These are phyloP conservation scores for Dactylonectria estremocensis DNA, from an alignment of 2,329 filamentous ascomycete genomes.

Conservation along the genomic window DNA sequence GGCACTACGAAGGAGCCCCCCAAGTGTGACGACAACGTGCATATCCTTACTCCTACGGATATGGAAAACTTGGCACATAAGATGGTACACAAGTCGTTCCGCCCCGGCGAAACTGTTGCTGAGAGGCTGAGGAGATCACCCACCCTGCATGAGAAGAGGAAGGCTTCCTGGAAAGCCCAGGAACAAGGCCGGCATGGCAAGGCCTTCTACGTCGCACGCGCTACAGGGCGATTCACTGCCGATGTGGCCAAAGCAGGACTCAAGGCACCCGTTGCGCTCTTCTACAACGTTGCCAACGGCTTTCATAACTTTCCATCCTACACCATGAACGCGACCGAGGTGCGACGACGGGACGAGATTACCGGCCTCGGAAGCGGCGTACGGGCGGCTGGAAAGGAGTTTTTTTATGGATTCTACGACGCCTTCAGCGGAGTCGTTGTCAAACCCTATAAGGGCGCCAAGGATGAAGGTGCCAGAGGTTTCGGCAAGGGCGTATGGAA, in stretches of 20 bases:
- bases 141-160: conserved; percentile 41
- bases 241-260: conserved; percentile 73
- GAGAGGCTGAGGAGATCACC: conserved; percentile 31
- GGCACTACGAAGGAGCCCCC: not conserved
- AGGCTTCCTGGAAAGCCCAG: conserved; percentile 44
- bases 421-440: conserved; percentile 77
- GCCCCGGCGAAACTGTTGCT: conserved; percentile 66
- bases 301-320: conserved; percentile 82
- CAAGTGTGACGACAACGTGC: not conserved
- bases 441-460: conserved; percentile 75
- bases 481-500: conserved; percentile 71
- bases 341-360: conserved; percentile 76
- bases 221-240: conserved; percentile 70
- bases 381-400: conserved; percentile 75
- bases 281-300: conserved; percentile 77
- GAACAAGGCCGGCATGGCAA: conserved; percentile 48
- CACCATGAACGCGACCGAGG: conserved; percentile 71
- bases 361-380: conserved; percentile 74
- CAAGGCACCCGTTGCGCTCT: conserved; percentile 78
- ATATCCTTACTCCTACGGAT: conserved; percentile 41
- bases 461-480: conserved; percentile 73
- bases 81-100: conserved; percentile 52
- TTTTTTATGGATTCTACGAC: conserved; percentile 76
- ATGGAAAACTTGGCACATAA: conserved; percentile 51
- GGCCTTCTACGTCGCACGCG: conserved; percentile 47